phyloP scores from a whole-genome alignment of 2,329 filamentous ascomycete genomes.

The Aspergillus alliaceus region DNA sequence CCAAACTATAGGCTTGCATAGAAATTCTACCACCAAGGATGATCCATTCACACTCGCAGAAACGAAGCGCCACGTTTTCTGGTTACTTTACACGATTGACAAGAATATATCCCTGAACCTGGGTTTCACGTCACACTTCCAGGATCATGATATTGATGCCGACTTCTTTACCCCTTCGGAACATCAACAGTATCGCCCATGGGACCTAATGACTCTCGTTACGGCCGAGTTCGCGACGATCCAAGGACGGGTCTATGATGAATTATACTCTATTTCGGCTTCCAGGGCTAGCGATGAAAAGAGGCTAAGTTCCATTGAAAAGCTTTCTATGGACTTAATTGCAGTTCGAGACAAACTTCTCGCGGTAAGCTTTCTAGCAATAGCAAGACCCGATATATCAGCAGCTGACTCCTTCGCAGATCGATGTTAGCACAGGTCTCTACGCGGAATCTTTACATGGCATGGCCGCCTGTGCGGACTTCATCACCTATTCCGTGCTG shows the following conservation, averaged over 20 bases:
- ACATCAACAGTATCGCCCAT: slow-evolving; percentile 18
- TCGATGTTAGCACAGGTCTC: slow-evolving; percentile 22
- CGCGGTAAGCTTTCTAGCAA: slow-evolving; percentile 13
- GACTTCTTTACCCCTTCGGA: slow-evolving; percentile 18
- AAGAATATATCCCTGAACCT: slow-evolving; percentile 27
- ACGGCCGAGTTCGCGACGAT: slow-evolving; percentile 22
- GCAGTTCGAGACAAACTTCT: slow-evolving; percentile 22
- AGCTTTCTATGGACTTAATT: slow-evolving; percentile 23
- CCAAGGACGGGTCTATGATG: slow-evolving; percentile 26
- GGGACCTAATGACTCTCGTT: slow-evolving; percentile 26
- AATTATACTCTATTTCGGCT: slow-evolving; percentile 23
- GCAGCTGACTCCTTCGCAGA: slow-evolving; percentile 6
- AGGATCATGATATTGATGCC: slow-evolving; percentile 29
- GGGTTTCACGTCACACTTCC: slow-evolving; percentile 25
- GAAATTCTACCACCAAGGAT: slow-evolving; percentile 14
- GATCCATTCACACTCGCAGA: slow-evolving; percentile 17
- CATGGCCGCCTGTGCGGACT: slow-evolving; percentile 27
- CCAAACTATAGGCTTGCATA: slow-evolving; percentile 21
- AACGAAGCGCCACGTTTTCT: slow-evolving; percentile 25
- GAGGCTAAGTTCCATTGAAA: slow-evolving; percentile 16
- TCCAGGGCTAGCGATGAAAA: slow-evolving; percentile 14
- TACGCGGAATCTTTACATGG: slow-evolving; percentile 26
- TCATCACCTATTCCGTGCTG: slow-evolving; percentile 25
- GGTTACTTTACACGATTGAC: slow-evolving; percentile 27
- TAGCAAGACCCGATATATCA: not conserved